Conservation (phyloP, 495 filamentous ascomycete species). For the Neurospora tetrasperma region DNA sequence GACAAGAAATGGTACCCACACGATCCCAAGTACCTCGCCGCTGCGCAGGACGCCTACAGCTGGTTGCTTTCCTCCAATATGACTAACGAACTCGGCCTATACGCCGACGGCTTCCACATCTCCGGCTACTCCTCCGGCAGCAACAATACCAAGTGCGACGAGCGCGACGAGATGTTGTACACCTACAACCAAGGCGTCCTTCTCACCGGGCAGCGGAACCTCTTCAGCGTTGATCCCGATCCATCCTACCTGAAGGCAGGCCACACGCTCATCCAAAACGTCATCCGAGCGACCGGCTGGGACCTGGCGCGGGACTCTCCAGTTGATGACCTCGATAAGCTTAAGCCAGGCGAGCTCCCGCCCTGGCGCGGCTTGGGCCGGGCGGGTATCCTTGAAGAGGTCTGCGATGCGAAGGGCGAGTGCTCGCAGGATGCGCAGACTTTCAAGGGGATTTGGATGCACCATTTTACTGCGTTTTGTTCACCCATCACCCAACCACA, state of each 20-base stretch:
- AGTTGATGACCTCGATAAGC: conserved; percentile 19
- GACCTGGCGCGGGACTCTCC: conserved; percentile 26
- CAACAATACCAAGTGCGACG: conserved; percentile 57
- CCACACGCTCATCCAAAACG: conserved; percentile 58
- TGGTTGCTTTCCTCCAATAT: conserved; percentile 77
- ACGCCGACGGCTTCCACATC: conserved; percentile 88
- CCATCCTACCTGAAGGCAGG: conserved; percentile 65
- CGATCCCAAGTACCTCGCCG: conserved; percentile 54
- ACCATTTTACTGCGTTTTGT: conserved; percentile 81
- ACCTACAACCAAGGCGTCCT: conserved; percentile 95
- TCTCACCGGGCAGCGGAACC: conserved; percentile 71
- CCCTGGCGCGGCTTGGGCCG: conserved; percentile 69
- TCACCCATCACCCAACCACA: conserved; percentile 27
- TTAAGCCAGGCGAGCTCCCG: conserved; percentile 19
- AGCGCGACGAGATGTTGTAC: conserved; percentile 78
- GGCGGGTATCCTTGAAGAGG: conserved; percentile 72
- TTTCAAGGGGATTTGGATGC: conserved; percentile 93
- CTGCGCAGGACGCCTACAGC: conserved; percentile 65
- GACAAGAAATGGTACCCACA: conserved; percentile 30
- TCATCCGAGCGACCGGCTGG: conserved; percentile 72
- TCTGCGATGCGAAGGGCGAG: conserved; percentile 61
- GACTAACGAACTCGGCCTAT: conserved; percentile 70
- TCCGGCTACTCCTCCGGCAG: conserved; percentile 44
- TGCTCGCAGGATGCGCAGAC: conserved; percentile 85
- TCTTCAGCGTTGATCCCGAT: conserved; percentile 65